Conservation (phyloP, 2,329 filamentous ascomycete species). For the Penicillium sumatraense region DNA sequence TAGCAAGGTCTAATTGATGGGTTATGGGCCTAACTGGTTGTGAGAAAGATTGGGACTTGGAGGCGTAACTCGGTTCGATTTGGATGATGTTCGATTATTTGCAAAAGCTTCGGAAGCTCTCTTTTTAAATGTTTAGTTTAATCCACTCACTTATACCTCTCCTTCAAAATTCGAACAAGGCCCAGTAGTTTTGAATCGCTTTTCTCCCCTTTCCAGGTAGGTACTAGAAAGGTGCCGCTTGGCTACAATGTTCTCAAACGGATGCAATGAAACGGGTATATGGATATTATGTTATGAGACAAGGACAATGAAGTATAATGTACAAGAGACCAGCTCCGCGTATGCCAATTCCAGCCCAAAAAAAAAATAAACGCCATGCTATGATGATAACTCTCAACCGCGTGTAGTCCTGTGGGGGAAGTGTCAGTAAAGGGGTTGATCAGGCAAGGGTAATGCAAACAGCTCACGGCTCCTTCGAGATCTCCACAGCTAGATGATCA, state of each 20-base stretch:
- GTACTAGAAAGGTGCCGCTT: background rate
- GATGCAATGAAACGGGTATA: constrained; percentile 1
- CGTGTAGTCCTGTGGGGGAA: constrained; percentile 8
- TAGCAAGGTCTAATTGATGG: constrained; percentile 2
- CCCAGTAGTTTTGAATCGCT: too few relatives aligned
- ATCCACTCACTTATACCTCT: background rate
- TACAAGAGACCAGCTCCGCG: constrained; percentile 1
- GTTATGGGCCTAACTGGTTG: too few relatives aligned
- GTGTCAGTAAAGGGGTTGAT: background rate
- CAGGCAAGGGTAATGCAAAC: background rate
- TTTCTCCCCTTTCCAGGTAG: too few relatives aligned
- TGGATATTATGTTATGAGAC: background rate
- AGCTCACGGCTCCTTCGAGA: constrained; percentile 42
- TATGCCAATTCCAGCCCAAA: background rate
- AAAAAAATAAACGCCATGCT: background rate
- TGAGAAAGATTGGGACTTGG: too few relatives aligned
- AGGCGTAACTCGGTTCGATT: too few relatives aligned
- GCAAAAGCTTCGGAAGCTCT: too few relatives aligned
- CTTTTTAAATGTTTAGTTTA: background rate
- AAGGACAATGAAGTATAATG: constrained; percentile 2
- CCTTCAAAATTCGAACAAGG: too few relatives aligned
- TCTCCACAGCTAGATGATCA: constrained; percentile 36
- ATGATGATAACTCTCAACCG: background rate
- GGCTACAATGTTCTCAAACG: background rate
- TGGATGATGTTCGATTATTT: too few relatives aligned